Conservation (phyloP, 352 stramenopile species). For the Pythium phragmitis region DNA sequence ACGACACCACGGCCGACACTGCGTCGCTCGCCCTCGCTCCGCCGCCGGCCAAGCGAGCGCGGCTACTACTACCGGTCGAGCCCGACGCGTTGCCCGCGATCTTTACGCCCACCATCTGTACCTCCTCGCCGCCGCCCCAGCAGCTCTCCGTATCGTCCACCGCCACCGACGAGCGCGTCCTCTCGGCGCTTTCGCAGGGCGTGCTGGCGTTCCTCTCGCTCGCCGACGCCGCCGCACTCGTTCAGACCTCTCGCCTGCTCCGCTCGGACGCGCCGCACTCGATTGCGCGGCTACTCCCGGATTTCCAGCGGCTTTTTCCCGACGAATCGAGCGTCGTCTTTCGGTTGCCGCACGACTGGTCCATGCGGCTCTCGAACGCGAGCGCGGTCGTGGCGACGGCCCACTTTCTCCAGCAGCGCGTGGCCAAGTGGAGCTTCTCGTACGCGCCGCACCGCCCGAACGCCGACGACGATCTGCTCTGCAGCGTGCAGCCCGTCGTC, state of each 20-base stretch:
- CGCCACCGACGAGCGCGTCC: conserved; percentile 6
- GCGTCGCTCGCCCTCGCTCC: neutral
- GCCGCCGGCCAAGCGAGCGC: conserved; percentile 20
- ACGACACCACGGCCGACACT: neutral
- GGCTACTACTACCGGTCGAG: neutral
- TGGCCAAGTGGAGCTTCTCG: conserved; percentile 29
- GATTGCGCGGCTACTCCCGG: conserved; percentile 10
- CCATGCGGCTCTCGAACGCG: too few species aligned
- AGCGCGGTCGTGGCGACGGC: conserved; percentile 9
- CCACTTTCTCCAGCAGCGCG: conserved; percentile 25
- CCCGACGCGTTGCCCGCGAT: neutral
- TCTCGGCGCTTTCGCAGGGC: conserved; percentile 14
- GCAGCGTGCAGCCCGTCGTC: conserved; percentile 18
- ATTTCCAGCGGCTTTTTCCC: conserved; percentile 10
- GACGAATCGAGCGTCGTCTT: conserved; percentile 5
- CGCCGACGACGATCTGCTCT: conserved; percentile 21
- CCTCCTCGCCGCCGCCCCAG: too few species aligned
- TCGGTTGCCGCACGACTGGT: neutral
- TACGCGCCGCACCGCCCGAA: conserved; percentile 9
- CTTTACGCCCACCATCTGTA: neutral
- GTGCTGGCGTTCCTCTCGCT: conserved; percentile 21
- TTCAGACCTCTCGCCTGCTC: conserved; percentile 16
- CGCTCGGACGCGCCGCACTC: conserved; percentile 8
- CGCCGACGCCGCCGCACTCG: conserved; percentile 10
- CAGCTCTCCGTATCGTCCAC: too few species aligned